phyloP scores from a whole-genome alignment of 768 basidiomycete genomes.

The Sarcodon sp. region DNA sequence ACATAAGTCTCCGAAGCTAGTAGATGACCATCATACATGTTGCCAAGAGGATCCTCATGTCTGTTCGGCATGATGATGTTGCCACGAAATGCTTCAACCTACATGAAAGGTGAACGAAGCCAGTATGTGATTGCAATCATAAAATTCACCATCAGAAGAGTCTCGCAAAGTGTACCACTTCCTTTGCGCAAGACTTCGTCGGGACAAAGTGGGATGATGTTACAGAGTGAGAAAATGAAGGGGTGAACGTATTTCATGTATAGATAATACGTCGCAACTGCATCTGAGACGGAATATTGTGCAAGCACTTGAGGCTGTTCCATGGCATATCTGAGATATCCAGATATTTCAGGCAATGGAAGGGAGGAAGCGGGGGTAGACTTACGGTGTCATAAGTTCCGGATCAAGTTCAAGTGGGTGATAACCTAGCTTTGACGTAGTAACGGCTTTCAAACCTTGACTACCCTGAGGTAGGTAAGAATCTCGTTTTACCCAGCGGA shows the following conservation, averaged over 20 bases:
- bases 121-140: not conserved
- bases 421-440: slow-evolving; percentile 91
- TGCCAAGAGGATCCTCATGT: slow-evolving; percentile 86
- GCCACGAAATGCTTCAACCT: slow-evolving; percentile 94
- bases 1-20: slow-evolving; percentile 97
- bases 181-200: slow-evolving; percentile 97
- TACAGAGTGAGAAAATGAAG: slow-evolving; percentile 97
- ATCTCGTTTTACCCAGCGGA: slow-evolving; percentile 99
- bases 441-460: slow-evolving; percentile 97
- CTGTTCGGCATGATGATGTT: slow-evolving; percentile 96
- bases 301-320: slow-evolving; percentile 93
- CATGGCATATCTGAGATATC: slow-evolving; percentile 67
- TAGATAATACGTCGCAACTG: slow-evolving; percentile 98
- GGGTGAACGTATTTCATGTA: slow-evolving; percentile 99
- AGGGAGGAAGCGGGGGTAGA: slow-evolving; percentile 7
- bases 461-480: slow-evolving; percentile 97
- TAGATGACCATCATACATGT: slow-evolving; percentile 94
- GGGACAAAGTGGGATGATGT: slow-evolving; percentile 94
- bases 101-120: slow-evolving; percentile 2
- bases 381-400: slow-evolving; percentile 97
- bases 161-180: slow-evolving; percentile 94
- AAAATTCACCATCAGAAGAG: slow-evolving; percentile 79
- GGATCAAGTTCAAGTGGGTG: slow-evolving; percentile 96
- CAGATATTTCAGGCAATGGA: slow-evolving; percentile 1
- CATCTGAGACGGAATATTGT: slow-evolving; percentile 98